These are phyloP conservation scores for Cryptococcus jaspeensis DNA, from an alignment of 1,284 basidiomycete species.

Conservation along the genomic window DNA sequence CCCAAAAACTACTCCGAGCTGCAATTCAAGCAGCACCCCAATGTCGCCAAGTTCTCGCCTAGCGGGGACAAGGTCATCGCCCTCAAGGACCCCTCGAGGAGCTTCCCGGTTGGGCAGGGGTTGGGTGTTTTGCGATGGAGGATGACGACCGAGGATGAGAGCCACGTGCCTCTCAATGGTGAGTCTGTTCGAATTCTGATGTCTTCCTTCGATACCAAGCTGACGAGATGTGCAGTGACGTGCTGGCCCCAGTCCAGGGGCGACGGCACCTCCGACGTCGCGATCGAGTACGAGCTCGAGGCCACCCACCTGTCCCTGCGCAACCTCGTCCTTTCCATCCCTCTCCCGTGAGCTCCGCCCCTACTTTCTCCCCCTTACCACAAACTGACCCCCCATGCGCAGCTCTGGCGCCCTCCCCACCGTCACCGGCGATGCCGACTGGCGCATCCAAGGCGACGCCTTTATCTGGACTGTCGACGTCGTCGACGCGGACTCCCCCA, in stretches of 20 bases:
- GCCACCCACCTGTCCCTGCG: slow-evolving; percentile 74
- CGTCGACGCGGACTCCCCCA: slow-evolving; percentile 57
- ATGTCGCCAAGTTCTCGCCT: slow-evolving; percentile 78
- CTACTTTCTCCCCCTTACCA: not conserved
- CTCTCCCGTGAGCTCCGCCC: slow-evolving; percentile 69
- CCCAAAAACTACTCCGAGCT: slow-evolving; percentile 66
- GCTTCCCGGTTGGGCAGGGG: slow-evolving; percentile 83
- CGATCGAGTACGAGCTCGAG: slow-evolving; percentile 95
- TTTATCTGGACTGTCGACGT: slow-evolving; percentile 76
- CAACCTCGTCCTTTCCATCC: slow-evolving; percentile 86
- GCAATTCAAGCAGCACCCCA: slow-evolving; percentile 96
- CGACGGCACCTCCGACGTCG: slow-evolving; percentile 86
- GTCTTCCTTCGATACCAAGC: not conserved
- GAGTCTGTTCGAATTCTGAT: slow-evolving; percentile 52
- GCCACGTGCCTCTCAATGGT: slow-evolving; percentile 85
- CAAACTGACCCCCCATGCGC: not conserved
- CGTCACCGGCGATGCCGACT: slow-evolving; percentile 71
- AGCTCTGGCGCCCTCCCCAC: slow-evolving; percentile 81
- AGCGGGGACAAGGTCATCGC: slow-evolving; percentile 66
- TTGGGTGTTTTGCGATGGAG: slow-evolving; percentile 92
- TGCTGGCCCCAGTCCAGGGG: slow-evolving; percentile 94
- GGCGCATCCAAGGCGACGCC: slow-evolving; percentile 77
- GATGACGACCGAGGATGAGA: slow-evolving; percentile 87
- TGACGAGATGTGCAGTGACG: slow-evolving; percentile 62
- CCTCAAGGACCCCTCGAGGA: slow-evolving; percentile 75